Evolutionary conservation across 306 rosid species (phyloP).

Genomic region (Elaeagnus macrophylla): DNA sequence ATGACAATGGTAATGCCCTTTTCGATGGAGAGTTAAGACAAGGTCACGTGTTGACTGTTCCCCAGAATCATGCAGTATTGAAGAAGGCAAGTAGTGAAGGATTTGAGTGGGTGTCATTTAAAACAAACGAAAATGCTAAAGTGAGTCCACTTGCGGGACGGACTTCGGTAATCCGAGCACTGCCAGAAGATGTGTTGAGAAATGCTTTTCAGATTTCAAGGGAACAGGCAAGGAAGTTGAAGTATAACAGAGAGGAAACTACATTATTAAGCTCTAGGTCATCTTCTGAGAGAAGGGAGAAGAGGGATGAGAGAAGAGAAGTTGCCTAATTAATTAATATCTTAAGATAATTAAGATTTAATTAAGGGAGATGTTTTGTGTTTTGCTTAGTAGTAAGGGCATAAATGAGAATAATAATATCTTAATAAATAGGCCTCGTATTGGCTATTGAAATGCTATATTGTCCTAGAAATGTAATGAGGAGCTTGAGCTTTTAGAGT

Average conservation of each 20-base stretch:
- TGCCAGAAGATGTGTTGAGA: slow-evolving; percentile 27
- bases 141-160: slow-evolving; percentile 35
- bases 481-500: no score
- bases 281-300: no score
- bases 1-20: slow-evolving; percentile 32
- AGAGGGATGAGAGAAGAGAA: no score
- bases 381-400: no score
- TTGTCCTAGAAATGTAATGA: no score
- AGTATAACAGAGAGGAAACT: slow-evolving; percentile 27
- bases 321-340: no score
- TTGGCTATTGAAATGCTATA: no score
- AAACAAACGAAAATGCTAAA: slow-evolving; percentile 34
- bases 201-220: slow-evolving; percentile 17
- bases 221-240: slow-evolving; percentile 32
- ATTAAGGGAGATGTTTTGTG: no score
- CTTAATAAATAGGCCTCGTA: no score
- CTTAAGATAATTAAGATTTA: no score
- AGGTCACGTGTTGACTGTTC: slow-evolving; percentile 37
- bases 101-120: slow-evolving; percentile 42
- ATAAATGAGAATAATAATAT: no score
- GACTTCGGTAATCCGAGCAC: slow-evolving; percentile 18
- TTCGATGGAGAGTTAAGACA: slow-evolving; percentile 28
- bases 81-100: slow-evolving; percentile 27
- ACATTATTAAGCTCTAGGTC: slow-evolving; percentile 25
- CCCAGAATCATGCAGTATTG: slow-evolving; percentile 48